phyloP scores from a whole-genome alignment of 2,329 filamentous ascomycete species.

The Cordyceps javanica region DNA sequence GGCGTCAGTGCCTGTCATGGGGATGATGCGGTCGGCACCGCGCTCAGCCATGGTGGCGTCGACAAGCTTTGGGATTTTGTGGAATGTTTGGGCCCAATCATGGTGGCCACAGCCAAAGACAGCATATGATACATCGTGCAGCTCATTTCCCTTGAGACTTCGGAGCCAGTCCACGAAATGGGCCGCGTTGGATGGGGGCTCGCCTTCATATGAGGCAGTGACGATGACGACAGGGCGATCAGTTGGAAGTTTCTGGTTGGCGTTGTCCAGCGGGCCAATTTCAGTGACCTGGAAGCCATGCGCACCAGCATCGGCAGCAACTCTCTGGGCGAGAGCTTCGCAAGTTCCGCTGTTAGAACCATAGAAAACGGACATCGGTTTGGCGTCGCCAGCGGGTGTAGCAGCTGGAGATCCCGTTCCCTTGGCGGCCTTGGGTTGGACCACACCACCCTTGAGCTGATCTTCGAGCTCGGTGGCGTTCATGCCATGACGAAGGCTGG shows the following conservation, averaged over 20 bases:
- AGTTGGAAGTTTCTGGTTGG: conserved; percentile 52
- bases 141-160: conserved; percentile 39
- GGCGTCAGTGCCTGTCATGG: conserved; percentile 53
- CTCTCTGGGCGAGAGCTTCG: conserved; percentile 58
- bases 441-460: conserved; percentile 29
- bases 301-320: conserved; percentile 51
- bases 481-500: conserved; percentile 44
- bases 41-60: conserved; percentile 43
- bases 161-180: conserved; percentile 64
- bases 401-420: conserved; percentile 5
- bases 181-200: conserved; percentile 65
- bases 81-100: conserved; percentile 59
- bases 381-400: conserved; percentile 20
- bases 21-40: conserved; percentile 28
- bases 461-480: conserved; percentile 41
- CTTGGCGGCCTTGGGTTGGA: conserved; percentile 16
- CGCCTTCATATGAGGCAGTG: conserved; percentile 67
- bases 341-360: conserved; percentile 73
- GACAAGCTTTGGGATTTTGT: conserved; percentile 58
- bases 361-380: conserved; percentile 60
- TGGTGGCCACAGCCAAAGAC: conserved; percentile 62
- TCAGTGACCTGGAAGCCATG: conserved; percentile 53
- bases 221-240: conserved; percentile 60
- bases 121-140: conserved; percentile 55
- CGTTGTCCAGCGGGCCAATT: conserved; percentile 54